Evolutionary conservation across 129 eudicot species (phyloP).

Genomic region (Tagetes patula): DNA sequence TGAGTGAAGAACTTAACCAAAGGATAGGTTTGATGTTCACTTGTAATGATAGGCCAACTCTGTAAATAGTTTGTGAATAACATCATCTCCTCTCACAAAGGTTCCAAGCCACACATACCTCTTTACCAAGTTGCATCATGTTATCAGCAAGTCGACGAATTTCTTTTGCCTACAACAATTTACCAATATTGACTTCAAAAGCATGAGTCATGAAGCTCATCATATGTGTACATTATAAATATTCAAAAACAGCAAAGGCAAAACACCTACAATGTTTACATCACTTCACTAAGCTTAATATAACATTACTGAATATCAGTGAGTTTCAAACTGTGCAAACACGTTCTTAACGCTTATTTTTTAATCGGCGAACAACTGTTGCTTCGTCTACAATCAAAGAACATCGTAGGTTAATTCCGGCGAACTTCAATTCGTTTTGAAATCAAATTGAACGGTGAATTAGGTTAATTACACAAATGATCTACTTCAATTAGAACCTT

Average conservation of each 20-base stretch:
- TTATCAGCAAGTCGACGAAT: slow-evolving; percentile 94
- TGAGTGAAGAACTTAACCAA: slow-evolving; percentile 5
- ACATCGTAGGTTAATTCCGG: neutral
- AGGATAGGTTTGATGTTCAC: slow-evolving; percentile 39
- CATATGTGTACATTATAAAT: too few species aligned
- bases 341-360: too few species aligned
- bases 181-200: slow-evolving; percentile 40
- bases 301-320: too few species aligned
- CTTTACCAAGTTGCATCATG: slow-evolving; percentile 95
- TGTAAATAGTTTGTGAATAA: slow-evolving; percentile 86
- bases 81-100: slow-evolving; percentile 95
- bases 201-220: too few species aligned
- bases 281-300: too few species aligned
- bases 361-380: neutral
- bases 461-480: slow-evolving; percentile 6
- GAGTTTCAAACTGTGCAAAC: too few species aligned
- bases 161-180: slow-evolving; percentile 68
- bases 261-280: slow-evolving; percentile 20
- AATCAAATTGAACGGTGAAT: slow-evolving; percentile 1
- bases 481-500: slow-evolving; percentile 13
- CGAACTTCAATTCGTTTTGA: neutral
- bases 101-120: slow-evolving; percentile 42
- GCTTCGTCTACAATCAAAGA: neutral
- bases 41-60: slow-evolving; percentile 93
- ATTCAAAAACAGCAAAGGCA: neutral